phyloP scores from a whole-genome alignment of 1,139 yeast genomes.

The Wickerhamiella infanticola region DNA sequence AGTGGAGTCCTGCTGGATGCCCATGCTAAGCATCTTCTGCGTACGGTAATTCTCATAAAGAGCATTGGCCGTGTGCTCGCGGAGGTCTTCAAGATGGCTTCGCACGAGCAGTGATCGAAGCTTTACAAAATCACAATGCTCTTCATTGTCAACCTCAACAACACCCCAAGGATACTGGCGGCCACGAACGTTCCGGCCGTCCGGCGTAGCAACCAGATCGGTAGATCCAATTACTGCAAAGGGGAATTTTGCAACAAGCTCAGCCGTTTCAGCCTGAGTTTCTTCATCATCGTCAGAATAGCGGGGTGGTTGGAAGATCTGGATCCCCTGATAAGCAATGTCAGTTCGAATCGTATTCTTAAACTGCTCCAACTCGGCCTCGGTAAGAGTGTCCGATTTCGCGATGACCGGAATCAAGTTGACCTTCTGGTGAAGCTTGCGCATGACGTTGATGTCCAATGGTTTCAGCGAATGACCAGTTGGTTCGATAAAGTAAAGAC shows the following conservation, averaged over 20 bases:
- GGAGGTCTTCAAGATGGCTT: slow-evolving; percentile 85
- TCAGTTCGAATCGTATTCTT: slow-evolving; percentile 61
- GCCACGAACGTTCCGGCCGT: slow-evolving; percentile 78
- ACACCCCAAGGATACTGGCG: slow-evolving; percentile 97
- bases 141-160: slow-evolving; percentile 88
- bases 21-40: slow-evolving; percentile 63
- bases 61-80: slow-evolving; percentile 63
- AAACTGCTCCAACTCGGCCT: slow-evolving; percentile 64
- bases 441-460: slow-evolving; percentile 80
- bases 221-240: slow-evolving; percentile 94
- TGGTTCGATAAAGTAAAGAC: slow-evolving; percentile 85
- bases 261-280: slow-evolving; percentile 43
- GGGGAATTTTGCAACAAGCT: slow-evolving; percentile 60
- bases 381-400: slow-evolving; percentile 84
- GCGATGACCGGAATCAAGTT: slow-evolving; percentile 91
- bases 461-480: slow-evolving; percentile 89
- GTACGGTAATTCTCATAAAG: slow-evolving; percentile 86
- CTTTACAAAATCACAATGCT: slow-evolving; percentile 83
- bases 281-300: slow-evolving; percentile 85
- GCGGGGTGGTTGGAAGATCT: slow-evolving; percentile 62
- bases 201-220: slow-evolving; percentile 49
- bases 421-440: slow-evolving; percentile 77
- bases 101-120: slow-evolving; percentile 81
- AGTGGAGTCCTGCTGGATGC: slow-evolving; percentile 80
- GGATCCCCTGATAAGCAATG: slow-evolving; percentile 58